A percentile compares a stretch with the other conserved stretches of the same genome.
Evolutionary conservation across 768 basidiomycete species (phyloP).

Genomic region (Lentinula lateritia): DNA sequence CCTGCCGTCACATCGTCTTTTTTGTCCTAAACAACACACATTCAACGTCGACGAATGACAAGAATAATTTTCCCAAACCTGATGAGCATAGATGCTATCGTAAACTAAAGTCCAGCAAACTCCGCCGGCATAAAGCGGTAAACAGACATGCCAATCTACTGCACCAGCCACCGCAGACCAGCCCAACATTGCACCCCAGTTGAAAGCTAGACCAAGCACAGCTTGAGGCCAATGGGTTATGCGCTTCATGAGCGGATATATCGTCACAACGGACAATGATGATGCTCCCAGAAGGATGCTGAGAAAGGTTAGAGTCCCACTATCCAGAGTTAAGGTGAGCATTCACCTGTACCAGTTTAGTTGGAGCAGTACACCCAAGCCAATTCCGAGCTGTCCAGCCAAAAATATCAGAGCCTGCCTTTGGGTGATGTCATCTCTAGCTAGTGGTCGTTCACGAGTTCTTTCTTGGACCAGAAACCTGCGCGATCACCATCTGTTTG

Average conservation of each 20-base stretch:
- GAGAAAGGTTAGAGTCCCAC: neutral
- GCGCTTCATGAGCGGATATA: conserved; percentile 97
- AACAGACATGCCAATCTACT: conserved; percentile 75
- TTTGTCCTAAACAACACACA: conserved; percentile 63
- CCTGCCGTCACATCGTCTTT: conserved; percentile 80
- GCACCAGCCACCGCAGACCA: conserved; percentile 90
- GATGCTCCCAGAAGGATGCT: conserved; percentile 92
- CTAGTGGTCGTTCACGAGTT: conserved; percentile 84
- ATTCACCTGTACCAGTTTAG: conserved; percentile 91
- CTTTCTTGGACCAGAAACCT: conserved; percentile 45
- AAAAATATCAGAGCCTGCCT: conserved; percentile 79
- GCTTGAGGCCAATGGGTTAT: conserved; percentile 96
- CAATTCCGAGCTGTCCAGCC: conserved; percentile 72
- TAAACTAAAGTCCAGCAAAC: conserved; percentile 94
- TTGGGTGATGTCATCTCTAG: conserved; percentile 72
- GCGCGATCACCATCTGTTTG: conserved; percentile 1
- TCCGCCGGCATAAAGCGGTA: conserved; percentile 88
- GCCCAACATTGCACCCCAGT: conserved; percentile 94
- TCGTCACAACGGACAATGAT: conserved; percentile 77
- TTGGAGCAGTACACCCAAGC: conserved; percentile 82
- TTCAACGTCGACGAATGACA: neutral
- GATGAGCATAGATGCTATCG: conserved; percentile 97
- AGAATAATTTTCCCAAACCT: conserved; percentile 40
- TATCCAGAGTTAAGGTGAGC: neutral
- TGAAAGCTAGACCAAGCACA: conserved; percentile 94